These are phyloP conservation scores for Talaromyces sp. DNA, from an alignment of 2,329 filamentous ascomycete species.

Conservation along the genomic window DNA sequence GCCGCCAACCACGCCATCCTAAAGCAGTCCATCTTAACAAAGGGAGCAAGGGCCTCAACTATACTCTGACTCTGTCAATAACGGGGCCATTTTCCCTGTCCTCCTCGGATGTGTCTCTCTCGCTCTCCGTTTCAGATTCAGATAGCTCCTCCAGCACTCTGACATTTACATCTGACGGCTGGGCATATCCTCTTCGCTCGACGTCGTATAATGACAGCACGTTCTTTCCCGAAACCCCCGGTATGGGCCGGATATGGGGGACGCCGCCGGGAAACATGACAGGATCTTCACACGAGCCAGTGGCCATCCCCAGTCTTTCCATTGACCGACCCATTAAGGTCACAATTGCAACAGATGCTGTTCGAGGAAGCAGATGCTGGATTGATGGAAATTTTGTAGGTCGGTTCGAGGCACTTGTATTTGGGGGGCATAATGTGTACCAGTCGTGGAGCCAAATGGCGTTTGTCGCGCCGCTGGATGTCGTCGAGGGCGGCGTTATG, in stretches of 20 bases:
- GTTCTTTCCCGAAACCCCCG: constrained; percentile 36
- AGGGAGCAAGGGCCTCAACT: constrained; percentile 52
- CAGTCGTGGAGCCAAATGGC: constrained; percentile 56
- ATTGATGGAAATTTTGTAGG: constrained; percentile 43
- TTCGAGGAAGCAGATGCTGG: constrained; percentile 48
- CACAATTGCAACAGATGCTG: constrained; percentile 40
- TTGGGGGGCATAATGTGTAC: constrained; percentile 46
- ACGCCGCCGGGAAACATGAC: constrained; percentile 33
- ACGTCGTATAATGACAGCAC: constrained; percentile 37
- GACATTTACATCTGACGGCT: constrained; percentile 41
- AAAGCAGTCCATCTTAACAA: constrained; percentile 31
- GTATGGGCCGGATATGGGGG: constrained; percentile 50
- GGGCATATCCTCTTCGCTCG: constrained; percentile 46
- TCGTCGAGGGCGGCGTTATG: neutral
- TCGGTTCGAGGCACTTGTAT: constrained; percentile 52
- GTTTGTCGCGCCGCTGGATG: constrained; percentile 47
- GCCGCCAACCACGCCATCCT: constrained; percentile 25
- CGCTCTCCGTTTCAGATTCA: constrained; percentile 20
- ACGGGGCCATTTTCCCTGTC: constrained; percentile 42
- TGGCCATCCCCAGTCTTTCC: constrained; percentile 29
- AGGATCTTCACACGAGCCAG: constrained; percentile 40
- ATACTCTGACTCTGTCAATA: constrained; percentile 49
- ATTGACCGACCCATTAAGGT: constrained; percentile 19
- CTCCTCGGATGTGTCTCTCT: constrained; percentile 40
- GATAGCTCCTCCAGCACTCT: constrained; percentile 27